Conservation (phyloP, 164 flowering plant species). For the Umbellularia californica region DNA sequence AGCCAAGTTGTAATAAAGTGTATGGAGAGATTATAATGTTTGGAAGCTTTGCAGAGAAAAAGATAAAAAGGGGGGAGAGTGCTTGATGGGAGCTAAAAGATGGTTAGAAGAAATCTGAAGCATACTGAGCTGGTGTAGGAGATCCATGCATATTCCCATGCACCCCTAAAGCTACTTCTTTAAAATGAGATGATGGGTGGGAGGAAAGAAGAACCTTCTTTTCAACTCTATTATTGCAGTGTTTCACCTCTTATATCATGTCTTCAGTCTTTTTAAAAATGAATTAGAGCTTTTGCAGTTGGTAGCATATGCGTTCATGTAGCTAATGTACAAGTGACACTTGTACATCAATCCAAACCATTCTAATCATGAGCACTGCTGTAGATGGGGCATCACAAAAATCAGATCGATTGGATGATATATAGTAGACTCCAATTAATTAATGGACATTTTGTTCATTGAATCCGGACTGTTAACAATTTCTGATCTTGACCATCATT, state of each 20-base stretch:
- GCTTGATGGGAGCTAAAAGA: conserved; percentile 22
- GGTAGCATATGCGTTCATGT: background rate
- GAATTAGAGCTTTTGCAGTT: conserved; percentile 1
- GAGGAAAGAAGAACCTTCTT: conserved; percentile 24
- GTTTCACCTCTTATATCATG: conserved; percentile 33
- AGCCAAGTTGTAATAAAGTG: conserved; percentile 19
- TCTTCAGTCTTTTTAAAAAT: conserved; percentile 20
- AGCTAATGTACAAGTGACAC: background rate
- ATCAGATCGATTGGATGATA: background rate
- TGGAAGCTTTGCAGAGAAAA: conserved; percentile 17
- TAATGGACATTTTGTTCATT: background rate
- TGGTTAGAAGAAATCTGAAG: conserved; percentile 13
- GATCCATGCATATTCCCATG: conserved; percentile 65
- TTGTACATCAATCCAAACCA: background rate
- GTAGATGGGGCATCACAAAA: background rate
- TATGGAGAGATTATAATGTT: conserved; percentile 15
- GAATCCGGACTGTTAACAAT: background rate
- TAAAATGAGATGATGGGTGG: conserved; percentile 32
- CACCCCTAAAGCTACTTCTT: conserved; percentile 39
- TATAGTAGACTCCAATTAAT: too few species aligned
- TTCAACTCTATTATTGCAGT: conserved; percentile 48
- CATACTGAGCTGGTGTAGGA: conserved; percentile 11
- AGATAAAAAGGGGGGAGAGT: conserved; percentile 18
- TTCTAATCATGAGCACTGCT: background rate
- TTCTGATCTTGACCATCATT: background rate